Percentiles rank a stretch among this genome's conserved stretches.
Evolutionary conservation across 1,284 basidiomycete genomes (phyloP).

Genomic region (Heterobasidion annosum): DNA sequence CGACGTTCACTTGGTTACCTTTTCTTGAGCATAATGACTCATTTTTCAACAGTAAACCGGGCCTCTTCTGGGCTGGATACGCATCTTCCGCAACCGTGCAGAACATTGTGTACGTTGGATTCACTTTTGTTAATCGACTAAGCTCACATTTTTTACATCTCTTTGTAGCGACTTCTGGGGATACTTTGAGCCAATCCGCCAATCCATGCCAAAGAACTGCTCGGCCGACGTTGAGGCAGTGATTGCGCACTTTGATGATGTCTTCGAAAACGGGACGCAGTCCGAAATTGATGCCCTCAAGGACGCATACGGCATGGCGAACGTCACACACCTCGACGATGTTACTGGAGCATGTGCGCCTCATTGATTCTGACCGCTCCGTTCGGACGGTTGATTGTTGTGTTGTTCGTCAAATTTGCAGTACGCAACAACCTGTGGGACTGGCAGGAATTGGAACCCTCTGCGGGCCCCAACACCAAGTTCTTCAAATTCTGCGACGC

Average conservation of each 20-base stretch:
- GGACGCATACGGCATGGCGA: constrained; percentile 46
- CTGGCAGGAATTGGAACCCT: constrained; percentile 51
- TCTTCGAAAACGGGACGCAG: constrained; percentile 34
- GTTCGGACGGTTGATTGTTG: neutral
- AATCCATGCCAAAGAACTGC: constrained; percentile 66
- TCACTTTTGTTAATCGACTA: neutral
- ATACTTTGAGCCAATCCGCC: constrained; percentile 63
- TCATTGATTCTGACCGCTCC: neutral
- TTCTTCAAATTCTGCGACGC: constrained; percentile 73
- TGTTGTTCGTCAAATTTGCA: constrained; percentile 12
- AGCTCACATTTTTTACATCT: neutral
- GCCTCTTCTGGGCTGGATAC: constrained; percentile 59
- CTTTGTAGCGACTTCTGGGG: constrained; percentile 48
- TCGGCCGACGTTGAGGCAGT: constrained; percentile 61
- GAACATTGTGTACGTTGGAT: constrained; percentile 41
- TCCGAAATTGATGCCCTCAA: constrained; percentile 45
- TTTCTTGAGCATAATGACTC: too few relatives aligned
- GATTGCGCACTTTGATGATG: constrained; percentile 50
- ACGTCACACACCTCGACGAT: constrained; percentile 54
- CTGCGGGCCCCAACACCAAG: constrained; percentile 23
- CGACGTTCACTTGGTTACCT: too few relatives aligned
- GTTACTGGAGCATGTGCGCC: constrained; percentile 47
- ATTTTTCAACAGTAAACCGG: constrained; percentile 33
- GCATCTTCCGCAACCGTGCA: constrained; percentile 69
- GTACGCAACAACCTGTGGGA: constrained; percentile 46